These are phyloP conservation scores for Komagataea norvegica DNA, from an alignment of 1,139 yeast genomes.

Conservation along the genomic window DNA sequence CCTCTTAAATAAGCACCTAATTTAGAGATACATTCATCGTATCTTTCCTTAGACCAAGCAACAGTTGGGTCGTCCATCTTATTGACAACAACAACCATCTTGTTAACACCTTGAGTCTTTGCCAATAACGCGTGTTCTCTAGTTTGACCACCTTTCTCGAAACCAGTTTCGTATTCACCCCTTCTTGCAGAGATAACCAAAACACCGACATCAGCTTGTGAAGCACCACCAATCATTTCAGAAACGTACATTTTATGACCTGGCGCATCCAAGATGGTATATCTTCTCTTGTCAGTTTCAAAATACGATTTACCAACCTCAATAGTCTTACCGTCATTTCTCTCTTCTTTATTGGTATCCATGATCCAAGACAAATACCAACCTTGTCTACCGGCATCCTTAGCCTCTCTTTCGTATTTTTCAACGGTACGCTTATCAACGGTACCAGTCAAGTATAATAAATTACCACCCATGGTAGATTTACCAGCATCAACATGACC, in stretches of 20 bases:
- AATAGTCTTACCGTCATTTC: slow-evolving; percentile 97
- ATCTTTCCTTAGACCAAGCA: slow-evolving; percentile 91
- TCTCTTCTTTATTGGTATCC: slow-evolving; percentile 98
- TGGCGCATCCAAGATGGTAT: slow-evolving; percentile 97
- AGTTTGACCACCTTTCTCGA: slow-evolving; percentile 98
- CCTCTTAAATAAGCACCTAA: slow-evolving; percentile 75
- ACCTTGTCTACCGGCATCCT: slow-evolving; percentile 99
- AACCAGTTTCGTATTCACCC: slow-evolving; percentile 99
- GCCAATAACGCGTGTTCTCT: slow-evolving; percentile 98
- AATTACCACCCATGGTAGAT: slow-evolving; percentile 98
- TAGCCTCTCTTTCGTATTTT: slow-evolving; percentile 96
- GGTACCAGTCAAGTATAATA: slow-evolving; percentile 87
- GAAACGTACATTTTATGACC: slow-evolving; percentile 99
- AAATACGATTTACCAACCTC: slow-evolving; percentile 98
- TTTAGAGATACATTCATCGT: slow-evolving; percentile 89
- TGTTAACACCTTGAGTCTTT: slow-evolving; percentile 96
- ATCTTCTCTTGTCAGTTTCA: slow-evolving; percentile 96
- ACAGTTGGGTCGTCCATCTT: slow-evolving; percentile 99
- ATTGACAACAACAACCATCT: slow-evolving; percentile 87
- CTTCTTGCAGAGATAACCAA: slow-evolving; percentile 96
- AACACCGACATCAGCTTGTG: slow-evolving; percentile 98
- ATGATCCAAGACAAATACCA: slow-evolving; percentile 99
- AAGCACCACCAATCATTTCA: slow-evolving; percentile 99
- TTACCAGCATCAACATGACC: slow-evolving; percentile 99
- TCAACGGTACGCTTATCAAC: slow-evolving; percentile 99